Percentiles rank a stretch among this genome's conserved stretches.
Conservation (phyloP, 106 monocot species). For the Dendrobium officinale region DNA sequence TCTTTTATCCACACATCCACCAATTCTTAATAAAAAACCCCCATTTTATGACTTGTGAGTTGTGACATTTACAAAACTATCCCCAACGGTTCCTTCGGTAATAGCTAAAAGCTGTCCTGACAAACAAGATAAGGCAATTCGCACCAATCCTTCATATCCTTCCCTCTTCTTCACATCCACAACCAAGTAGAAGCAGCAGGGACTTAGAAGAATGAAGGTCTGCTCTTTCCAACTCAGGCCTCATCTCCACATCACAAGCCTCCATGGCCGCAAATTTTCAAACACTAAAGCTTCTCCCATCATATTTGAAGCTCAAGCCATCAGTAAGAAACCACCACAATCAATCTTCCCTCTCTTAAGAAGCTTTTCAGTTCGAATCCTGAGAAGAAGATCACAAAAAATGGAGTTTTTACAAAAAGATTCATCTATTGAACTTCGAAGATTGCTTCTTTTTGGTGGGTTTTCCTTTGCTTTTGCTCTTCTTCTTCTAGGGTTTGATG, state of each 20-base stretch:
- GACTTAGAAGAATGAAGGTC: not conserved
- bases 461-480: constrained; percentile 31
- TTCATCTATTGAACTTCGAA: constrained; percentile 10
- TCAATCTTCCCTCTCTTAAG: not conserved
- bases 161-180: too few relatives aligned
- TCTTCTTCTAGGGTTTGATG: constrained; percentile 21
- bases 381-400: not conserved
- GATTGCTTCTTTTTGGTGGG: constrained; percentile 38
- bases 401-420: not conserved
- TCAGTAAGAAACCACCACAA: not conserved
- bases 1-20: too few relatives aligned
- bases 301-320: not conserved
- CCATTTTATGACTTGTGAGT: too few relatives aligned
- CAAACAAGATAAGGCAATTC: too few relatives aligned
- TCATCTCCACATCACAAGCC: not conserved
- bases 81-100: too few relatives aligned
- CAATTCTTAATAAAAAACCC: too few relatives aligned
- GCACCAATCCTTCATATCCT: not conserved
- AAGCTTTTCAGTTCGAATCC: not conserved
- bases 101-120: too few relatives aligned
- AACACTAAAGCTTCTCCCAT: not conserved
- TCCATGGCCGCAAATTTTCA: not conserved
- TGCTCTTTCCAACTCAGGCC: constrained; percentile 1
- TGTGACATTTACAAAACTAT: too few relatives aligned
- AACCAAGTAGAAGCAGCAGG: too few relatives aligned